Evolutionary conservation across 1,139 yeast species (phyloP).

Genomic region (Suhomyces taliae): DNA sequence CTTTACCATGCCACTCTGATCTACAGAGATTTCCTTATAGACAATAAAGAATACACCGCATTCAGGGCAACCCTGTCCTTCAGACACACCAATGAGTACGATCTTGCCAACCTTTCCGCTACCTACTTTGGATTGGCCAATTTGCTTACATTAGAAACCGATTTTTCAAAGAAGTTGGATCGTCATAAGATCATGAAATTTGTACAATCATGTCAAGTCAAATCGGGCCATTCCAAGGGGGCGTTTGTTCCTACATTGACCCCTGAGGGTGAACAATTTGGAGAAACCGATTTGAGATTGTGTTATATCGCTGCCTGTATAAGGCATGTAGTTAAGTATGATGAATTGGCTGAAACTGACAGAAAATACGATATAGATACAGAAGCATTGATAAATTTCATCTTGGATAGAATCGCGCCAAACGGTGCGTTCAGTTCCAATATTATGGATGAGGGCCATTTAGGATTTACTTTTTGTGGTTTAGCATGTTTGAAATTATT

Average conservation of each 20-base stretch:
- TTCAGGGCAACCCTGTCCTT: conserved; percentile 19
- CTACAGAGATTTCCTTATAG: conserved; percentile 43
- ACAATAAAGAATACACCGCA: conserved; percentile 33
- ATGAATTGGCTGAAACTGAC: conserved; percentile 24
- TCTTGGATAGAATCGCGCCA: conserved; percentile 44
- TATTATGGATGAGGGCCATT: conserved; percentile 65
- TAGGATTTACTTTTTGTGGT: conserved; percentile 88
- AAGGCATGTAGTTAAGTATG: conserved; percentile 51
- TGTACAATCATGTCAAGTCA: conserved; percentile 53
- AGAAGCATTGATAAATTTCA: conserved; percentile 36
- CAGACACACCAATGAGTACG: conserved; percentile 56
- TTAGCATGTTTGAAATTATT: conserved; percentile 60
- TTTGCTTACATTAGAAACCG: conserved; percentile 48
- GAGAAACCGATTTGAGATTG: conserved; percentile 71
- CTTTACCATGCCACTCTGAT: conserved; percentile 45
- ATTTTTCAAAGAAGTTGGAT: conserved; percentile 39
- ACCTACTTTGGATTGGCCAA: conserved; percentile 65
- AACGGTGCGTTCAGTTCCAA: conserved; percentile 65
- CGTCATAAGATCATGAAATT: conserved; percentile 49
- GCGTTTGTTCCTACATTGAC: conserved; percentile 28
- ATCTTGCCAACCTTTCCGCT: conserved; percentile 63
- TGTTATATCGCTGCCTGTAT: conserved; percentile 75
- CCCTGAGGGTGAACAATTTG: conserved; percentile 35
- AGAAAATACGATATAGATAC: conserved; percentile 44
- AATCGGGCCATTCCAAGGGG: conserved; percentile 58